These are phyloP conservation scores for Inga oerstediana DNA, from an alignment of 306 rosid species.

Conservation along the genomic window DNA sequence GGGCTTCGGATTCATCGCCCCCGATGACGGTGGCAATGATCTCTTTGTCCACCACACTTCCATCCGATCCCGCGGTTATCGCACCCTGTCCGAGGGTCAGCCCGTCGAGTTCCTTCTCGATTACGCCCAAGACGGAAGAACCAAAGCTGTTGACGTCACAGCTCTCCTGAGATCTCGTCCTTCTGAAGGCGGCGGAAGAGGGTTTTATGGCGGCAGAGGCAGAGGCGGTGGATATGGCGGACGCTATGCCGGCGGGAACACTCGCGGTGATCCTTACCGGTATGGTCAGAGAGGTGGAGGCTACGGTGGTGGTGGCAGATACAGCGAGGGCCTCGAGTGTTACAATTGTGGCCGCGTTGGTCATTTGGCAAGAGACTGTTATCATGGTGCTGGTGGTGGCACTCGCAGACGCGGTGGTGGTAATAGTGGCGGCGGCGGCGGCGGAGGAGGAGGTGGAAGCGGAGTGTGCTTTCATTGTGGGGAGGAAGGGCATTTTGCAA, in stretches of 20 bases:
- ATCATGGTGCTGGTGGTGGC: constrained; percentile 39
- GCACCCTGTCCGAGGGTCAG: constrained; percentile 67
- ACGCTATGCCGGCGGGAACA: constrained; percentile 34
- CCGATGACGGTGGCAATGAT: constrained; percentile 62
- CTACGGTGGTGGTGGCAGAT: constrained; percentile 33
- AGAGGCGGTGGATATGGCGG: constrained; percentile 40
- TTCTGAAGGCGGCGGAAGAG: background rate
- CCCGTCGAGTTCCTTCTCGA: constrained; percentile 60
- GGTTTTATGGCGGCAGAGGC: constrained; percentile 37
- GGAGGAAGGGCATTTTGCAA: constrained; percentile 82
- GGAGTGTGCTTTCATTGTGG: constrained; percentile 71
- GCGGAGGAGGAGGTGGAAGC: constrained; percentile 21
- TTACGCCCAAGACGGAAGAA: constrained; percentile 54
- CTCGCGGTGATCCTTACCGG: constrained; percentile 27
- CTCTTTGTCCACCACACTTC: constrained; percentile 88
- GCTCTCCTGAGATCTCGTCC: constrained; percentile 42
- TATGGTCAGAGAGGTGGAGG: constrained; percentile 34
- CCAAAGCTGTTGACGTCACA: constrained; percentile 75
- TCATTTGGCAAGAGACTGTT: constrained; percentile 67
- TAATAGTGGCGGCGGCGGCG: constrained; percentile 18
- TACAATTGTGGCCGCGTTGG: constrained; percentile 72
- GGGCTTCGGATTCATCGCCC: constrained; percentile 83
- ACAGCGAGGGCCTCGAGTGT: constrained; percentile 54
- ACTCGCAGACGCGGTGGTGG: constrained; percentile 25
- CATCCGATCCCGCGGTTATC: constrained; percentile 74